Evolutionary conservation across 495 filamentous ascomycete genomes (phyloP).

Genomic region (Aspergillus sclerotioniger): DNA sequence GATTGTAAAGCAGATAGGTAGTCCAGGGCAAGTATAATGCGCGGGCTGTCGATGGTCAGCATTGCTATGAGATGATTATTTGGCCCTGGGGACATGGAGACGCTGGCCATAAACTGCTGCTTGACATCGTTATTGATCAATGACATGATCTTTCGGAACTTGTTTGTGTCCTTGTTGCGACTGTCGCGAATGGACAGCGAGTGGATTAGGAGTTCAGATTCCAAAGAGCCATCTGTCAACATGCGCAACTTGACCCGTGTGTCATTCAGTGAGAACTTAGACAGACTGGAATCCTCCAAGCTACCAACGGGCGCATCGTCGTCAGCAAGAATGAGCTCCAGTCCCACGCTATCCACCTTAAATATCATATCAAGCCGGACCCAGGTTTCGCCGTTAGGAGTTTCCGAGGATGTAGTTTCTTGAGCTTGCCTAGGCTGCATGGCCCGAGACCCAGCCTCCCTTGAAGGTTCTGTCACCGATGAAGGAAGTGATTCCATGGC

Average conservation of each 20-base stretch:
- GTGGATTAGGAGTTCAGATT: constrained; percentile 90
- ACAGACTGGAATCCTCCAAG: constrained; percentile 77
- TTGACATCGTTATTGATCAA: constrained; percentile 89
- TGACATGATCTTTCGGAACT: constrained; percentile 97
- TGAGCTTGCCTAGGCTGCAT: constrained; percentile 50
- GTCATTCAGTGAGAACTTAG: constrained; percentile 89
- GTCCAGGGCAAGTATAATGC: constrained; percentile 91
- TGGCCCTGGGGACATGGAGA: constrained; percentile 85
- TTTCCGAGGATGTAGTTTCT: constrained; percentile 50
- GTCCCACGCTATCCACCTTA: constrained; percentile 77
- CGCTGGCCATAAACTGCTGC: constrained; percentile 94
- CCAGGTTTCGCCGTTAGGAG: constrained; percentile 69
- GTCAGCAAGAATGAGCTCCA: constrained; percentile 81
- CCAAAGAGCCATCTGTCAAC: constrained; percentile 86
- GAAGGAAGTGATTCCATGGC: constrained; percentile 63
- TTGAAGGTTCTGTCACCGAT: constrained; percentile 50
- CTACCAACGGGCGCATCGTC: constrained; percentile 73
- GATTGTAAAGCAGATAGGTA: constrained; percentile 87
- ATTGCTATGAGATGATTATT: constrained; percentile 85
- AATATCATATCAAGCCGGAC: constrained; percentile 93
- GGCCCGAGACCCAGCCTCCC: constrained; percentile 33
- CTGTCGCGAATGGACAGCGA: constrained; percentile 95
- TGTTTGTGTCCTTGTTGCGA: constrained; percentile 80
- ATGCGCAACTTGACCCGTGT: constrained; percentile 91
- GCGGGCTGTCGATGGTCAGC: constrained; percentile 92